Evolutionary conservation across 1,284 basidiomycete species (phyloP), one percentile per base, ranked within the genome.

Genomic region (Xerocomus minutiporus): DNA sequence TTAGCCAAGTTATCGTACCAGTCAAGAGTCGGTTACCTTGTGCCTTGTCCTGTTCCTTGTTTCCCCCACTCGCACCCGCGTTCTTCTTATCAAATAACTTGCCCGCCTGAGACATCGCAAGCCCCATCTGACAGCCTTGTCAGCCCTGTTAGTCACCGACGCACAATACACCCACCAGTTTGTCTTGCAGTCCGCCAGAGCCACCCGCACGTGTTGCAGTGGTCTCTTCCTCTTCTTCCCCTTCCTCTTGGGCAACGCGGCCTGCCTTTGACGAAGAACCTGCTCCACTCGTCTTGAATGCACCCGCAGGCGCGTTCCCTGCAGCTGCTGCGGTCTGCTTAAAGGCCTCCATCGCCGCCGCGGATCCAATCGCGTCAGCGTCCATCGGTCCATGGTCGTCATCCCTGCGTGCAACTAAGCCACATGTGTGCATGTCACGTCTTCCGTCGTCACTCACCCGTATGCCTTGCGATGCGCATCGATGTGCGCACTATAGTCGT

Each of bases 21-120:
- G 12, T 38, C 12, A 40, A 20, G 36, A 6, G 41, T 32, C 8
- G 54, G 50, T 6, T 40, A 66, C 67, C 67, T 59, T 71, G 58
- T 8, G 60, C 51, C 56, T 71, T 71, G 51, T 54, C 65, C 28
- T 57, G 41, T 1, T 49, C 9, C 20, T 58, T 43, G 40, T 43
- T 45, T 5, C 48, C 57, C 31, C 55, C 49, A 8, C 56, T 46
- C 29, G 63, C 50, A 7, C 62, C 64, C 17, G 47, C 59, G 23
- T 61, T 65, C 59, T 68, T 71, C 62, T 68, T 71, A 28, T 68
- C 67, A 17, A 68, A 68, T 32, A 68, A 15, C 41, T 69, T 71
- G 2, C 68, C 67, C 1, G 67, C 67, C 0, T 68, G 68, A 5
- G 68, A 54, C 67, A 68, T 68, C n/a, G 67, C 67, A 13, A 68